These are phyloP conservation scores for Fusarium coicis DNA, from an alignment of 2,329 filamentous ascomycete genomes.

Conservation along the genomic window DNA sequence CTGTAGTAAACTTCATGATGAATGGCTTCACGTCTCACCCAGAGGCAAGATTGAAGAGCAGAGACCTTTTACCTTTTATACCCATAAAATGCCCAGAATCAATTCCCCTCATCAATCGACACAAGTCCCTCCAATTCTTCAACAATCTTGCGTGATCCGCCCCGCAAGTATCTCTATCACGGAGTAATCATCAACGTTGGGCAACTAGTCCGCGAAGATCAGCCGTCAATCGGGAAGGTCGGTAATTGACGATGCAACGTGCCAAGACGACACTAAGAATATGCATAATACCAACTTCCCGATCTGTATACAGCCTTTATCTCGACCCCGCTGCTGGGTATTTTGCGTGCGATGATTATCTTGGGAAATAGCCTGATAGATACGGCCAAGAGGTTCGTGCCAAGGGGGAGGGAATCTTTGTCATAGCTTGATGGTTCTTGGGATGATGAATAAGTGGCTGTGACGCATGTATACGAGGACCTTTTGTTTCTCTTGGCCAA, in stretches of 20 bases:
- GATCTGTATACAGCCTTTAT: slow-evolving; percentile 23
- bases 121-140: slow-evolving; percentile 5
- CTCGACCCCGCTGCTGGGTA: not conserved
- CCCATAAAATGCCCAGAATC: not conserved
- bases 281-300: slow-evolving; percentile 37
- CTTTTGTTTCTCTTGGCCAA: slow-evolving; percentile 23
- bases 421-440: not conserved
- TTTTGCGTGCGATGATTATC: not conserved
- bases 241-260: slow-evolving; percentile 19
- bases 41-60: not conserved
- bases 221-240: slow-evolving; percentile 27
- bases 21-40: not conserved
- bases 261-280: slow-evolving; percentile 36
- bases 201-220: slow-evolving; percentile 34
- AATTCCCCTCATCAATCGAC: not conserved
- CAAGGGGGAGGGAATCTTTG: not conserved
- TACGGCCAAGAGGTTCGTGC: not conserved
- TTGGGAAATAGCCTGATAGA: not conserved
- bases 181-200: slow-evolving; percentile 23
- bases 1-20: slow-evolving; percentile 36
- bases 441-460: not conserved
- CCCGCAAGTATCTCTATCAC: slow-evolving; percentile 21
- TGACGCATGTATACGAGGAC: not conserved
- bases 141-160: slow-evolving; percentile 27
- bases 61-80: no score